Conservation (phyloP, 768 basidiomycete species). For the Pulveroboletus sp. region DNA sequence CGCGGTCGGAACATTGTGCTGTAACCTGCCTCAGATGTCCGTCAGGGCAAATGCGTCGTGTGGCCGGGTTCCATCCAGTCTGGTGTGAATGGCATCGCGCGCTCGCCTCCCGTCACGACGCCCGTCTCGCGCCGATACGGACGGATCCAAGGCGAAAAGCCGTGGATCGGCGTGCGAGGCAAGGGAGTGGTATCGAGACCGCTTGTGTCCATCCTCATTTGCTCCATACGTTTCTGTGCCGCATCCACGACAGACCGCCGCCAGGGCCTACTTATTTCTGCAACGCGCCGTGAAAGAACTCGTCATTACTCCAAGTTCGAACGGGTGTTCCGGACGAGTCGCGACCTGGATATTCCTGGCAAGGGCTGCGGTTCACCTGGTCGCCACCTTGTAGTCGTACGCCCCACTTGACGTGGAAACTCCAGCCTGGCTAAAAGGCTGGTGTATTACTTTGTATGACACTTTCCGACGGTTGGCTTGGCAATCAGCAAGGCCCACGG, state of each 20-base stretch:
- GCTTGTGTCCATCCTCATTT: conserved; percentile 21
- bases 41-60: conserved; percentile 20
- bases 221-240: conserved; percentile 21
- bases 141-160: conserved; percentile 17
- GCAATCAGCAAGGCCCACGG: conserved; percentile 22
- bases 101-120: neutral
- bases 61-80: conserved; percentile 6
- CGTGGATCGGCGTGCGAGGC: conserved; percentile 7
- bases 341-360: conserved; percentile 7
- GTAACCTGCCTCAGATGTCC: conserved; percentile 12
- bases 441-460: conserved; percentile 18
- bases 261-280: neutral
- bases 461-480: conserved; percentile 22
- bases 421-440: conserved; percentile 7
- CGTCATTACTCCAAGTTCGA: neutral
- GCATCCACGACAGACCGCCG: conserved; percentile 11
- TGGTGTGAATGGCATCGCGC: conserved; percentile 8
- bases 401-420: conserved; percentile 18
- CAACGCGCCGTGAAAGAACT: conserved; percentile 10
- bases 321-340: conserved; percentile 7
- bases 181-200: neutral
- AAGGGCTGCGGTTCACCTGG: conserved; percentile 7
- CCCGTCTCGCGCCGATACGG: neutral
- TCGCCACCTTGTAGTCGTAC: conserved; percentile 15
- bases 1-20: conserved; percentile 15